phyloP scores from a whole-genome alignment of 768 basidiomycete species.

The Suillus fuscotomentosus region DNA sequence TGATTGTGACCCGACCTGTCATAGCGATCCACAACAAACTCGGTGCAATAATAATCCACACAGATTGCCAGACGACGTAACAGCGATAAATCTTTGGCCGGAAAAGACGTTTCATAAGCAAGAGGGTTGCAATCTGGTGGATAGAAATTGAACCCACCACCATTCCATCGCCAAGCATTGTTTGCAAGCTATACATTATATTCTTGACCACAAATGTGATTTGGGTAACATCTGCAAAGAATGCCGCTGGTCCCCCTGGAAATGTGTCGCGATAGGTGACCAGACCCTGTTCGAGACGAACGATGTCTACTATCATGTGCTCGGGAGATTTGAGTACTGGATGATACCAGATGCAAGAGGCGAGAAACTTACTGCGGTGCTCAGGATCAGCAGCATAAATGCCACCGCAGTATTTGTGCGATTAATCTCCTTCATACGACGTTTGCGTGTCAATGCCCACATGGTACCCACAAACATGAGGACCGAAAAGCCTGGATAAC shows the following conservation, averaged over 20 bases:
- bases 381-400: background rate
- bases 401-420: background rate
- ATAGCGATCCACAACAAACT: slow-evolving; percentile 1
- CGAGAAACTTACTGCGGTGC: background rate
- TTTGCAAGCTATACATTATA: slow-evolving; percentile 14
- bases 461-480: background rate
- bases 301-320: slow-evolving; percentile 3
- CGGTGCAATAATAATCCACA: background rate
- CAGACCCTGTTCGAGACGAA: slow-evolving; percentile 10
- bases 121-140: background rate
- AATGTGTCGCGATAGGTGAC: slow-evolving; percentile 16
- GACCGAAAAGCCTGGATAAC: background rate
- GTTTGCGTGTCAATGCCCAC: background rate
- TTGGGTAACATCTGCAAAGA: slow-evolving; percentile 20
- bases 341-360: background rate
- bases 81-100: background rate
- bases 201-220: slow-evolving; percentile 24
- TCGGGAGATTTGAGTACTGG: background rate
- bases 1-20: background rate
- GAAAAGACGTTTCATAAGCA: background rate
- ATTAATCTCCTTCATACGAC: background rate
- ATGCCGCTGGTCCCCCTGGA: slow-evolving; percentile 21
- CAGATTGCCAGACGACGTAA: background rate
- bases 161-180: slow-evolving; percentile 1
- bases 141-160: background rate